Base-by-base conservation (phyloP, 192 early-diverging fungal species). In the Bifiguratus adelaidae region DNA sequence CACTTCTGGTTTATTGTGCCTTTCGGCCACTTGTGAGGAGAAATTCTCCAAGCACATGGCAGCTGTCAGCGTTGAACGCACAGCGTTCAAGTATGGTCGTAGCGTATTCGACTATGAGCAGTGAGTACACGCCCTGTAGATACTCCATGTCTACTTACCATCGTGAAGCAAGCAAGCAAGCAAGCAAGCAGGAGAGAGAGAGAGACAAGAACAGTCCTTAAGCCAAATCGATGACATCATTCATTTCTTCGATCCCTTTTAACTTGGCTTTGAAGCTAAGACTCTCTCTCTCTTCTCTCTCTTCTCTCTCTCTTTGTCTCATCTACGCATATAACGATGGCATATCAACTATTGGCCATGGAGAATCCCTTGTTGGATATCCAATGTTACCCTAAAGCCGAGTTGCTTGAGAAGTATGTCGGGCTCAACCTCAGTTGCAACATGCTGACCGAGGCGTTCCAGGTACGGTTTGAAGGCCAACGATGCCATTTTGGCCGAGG, bases 331-430 rank as follows among this genome's bases (percentile, higher is more conserved):
- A 16, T 19, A n/a, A 53, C 29, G 20, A 60, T 59, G 57, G n/a
- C 52, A 25, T 66, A 57, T 43, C 49, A 35, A 29, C 67, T 98
- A 49, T 78, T 96, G 56, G 91, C 87, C 54, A 86, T 95, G 71
- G 94, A 86, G 65, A 99, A 99, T 79, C 95, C 95, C 34, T 73
- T 99, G 53, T 83, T 99, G 53, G 95, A 99, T 76, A 99, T 99
- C 61, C 92, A 86, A 41, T 85, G 86, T 53, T 67, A 76, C 23
- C 89, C 83, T 25, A 63, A 78, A 51, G 68, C 77, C 23, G 76
- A 65, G 0, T 70, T 96, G 33, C 67, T 99, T 38, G 60, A 60
- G 29, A 91, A 94, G 77, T 95, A 87, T 62, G 25, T 18, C 2
- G 18, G n/a, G n/a, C n/a, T 52, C 9, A 7, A 41, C 27, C 40